A percentile compares a stretch with the other conserved stretches of the same genome.
Conservation (phyloP, 1,139 yeast genomes). For the Yamadazyma aaseri region DNA sequence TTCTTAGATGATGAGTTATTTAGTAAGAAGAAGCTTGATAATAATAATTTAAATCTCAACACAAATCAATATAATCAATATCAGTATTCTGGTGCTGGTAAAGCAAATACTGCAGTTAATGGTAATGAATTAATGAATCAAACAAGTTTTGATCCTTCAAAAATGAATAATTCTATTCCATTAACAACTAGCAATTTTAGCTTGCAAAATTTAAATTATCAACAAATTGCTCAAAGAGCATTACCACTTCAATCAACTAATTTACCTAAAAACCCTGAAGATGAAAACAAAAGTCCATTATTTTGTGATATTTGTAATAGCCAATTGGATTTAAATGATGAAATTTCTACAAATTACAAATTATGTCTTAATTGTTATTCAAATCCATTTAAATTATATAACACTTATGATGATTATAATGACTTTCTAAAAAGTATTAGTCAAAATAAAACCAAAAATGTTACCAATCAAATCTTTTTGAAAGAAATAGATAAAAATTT, state of each 20-base stretch:
- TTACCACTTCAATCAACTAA: slow-evolving; percentile 18
- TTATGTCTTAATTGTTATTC: slow-evolving; percentile 29
- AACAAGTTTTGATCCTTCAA: slow-evolving; percentile 9
- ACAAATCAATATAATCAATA: slow-evolving; percentile 17
- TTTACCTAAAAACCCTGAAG: slow-evolving; percentile 10
- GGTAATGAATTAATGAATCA: slow-evolving; percentile 8
- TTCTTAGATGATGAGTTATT: slow-evolving; percentile 29
- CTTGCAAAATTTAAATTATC: slow-evolving; percentile 16
- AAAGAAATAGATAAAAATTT: slow-evolving; percentile 37
- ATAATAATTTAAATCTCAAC: slow-evolving; percentile 11
- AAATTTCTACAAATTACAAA: slow-evolving; percentile 24
- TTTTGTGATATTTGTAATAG: slow-evolving; percentile 29
- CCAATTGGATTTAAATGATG: slow-evolving; percentile 23
- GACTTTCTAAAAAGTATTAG: slow-evolving; percentile 30
- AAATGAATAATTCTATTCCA: slow-evolving; percentile 11
- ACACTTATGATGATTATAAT: slow-evolving; percentile 39
- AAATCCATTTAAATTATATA: slow-evolving; percentile 32
- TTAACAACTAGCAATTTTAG: slow-evolving; percentile 11
- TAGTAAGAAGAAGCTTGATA: slow-evolving; percentile 14
- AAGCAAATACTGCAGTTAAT: slow-evolving; percentile 6
- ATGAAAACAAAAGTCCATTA: slow-evolving; percentile 10
- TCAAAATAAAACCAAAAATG: slow-evolving; percentile 21
- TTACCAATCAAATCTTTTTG: slow-evolving; percentile 33
- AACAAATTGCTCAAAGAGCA: slow-evolving; percentile 19
- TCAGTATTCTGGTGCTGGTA: slow-evolving; percentile 9